Evolutionary conservation across 257 asterid species (phyloP), one percentile per base, ranked within the genome.

Genomic region (Orobanche coerulescens): DNA sequence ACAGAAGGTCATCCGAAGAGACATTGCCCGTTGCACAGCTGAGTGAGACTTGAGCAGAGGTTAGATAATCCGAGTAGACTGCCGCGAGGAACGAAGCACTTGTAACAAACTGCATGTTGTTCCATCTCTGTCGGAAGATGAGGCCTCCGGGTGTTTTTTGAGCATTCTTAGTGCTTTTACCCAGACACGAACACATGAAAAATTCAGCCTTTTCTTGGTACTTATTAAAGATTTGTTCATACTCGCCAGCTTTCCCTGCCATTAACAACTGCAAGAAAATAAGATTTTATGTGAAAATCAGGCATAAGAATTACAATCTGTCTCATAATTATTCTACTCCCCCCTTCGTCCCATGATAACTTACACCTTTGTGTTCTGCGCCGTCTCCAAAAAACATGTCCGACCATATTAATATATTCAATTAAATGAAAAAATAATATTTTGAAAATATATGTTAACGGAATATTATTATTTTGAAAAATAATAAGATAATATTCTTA

Each of bases 91-190:
- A 92, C 0, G 98, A 79, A 65, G 97, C 94, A 67, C 95, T 81
- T 1, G 98, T 84, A 4, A 89, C 98, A 79, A 88, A 92, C 81
- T 89, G 98, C 95, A 92, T 65, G 66, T 92, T 92, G 90, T 92
- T 92, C 98, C 98, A 92, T 64, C 91, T 77, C 75, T 92, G 98
- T 26, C 89, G 73, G 84, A 71, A 92, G 66, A 88, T 83, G 49
- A 92, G 94, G 59, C 98, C 98, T 33, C 86, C 95, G 0, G 98
- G 97, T 16, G 98, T 92, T 68, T 58, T 86, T 54, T 86, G 98
- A 6, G 82, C 88, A 46, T 92, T 92, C 33, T 80, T 84, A 16
- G 30, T 64, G 64, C 98, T 87, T 53, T 92, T 92, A 22, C 98
- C 98, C 2, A 92, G 79, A 64, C 94, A 84, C 2, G 98, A 78